A percentile compares a stretch with the other conserved stretches of the same genome.
These are phyloP conservation scores for Rhododendron mucronatum DNA, from an alignment of 148 eudicot species.

Conservation along the genomic window DNA sequence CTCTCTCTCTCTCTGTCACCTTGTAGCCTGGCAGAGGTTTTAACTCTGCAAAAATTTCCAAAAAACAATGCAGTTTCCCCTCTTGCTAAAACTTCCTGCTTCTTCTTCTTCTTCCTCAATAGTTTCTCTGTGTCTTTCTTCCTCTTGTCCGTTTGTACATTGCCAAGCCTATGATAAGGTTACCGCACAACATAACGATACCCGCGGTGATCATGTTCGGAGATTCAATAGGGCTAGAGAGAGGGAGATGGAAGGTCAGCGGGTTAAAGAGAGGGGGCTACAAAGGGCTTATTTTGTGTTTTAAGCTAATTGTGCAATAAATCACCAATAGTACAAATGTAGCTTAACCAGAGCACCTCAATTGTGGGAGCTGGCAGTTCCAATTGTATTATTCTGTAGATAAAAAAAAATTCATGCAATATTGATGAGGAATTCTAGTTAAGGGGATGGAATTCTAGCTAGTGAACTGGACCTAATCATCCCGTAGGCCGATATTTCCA, in stretches of 20 bases:
- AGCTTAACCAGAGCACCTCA: background rate
- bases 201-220: conserved; percentile 75
- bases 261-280: no score
- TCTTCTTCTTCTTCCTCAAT: conserved; percentile 1
- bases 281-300: no score
- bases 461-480: no score
- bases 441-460: no score
- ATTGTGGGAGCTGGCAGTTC: background rate
- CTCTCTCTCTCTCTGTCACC: background rate
- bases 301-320: no score
- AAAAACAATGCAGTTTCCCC: background rate
- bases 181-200: conserved; percentile 22
- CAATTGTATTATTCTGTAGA: background rate
- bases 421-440: background rate
- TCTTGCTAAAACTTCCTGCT: background rate
- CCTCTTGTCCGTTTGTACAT: conserved; percentile 8
- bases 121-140: background rate
- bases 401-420: background rate
- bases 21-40: background rate
- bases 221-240: conserved; percentile 43
- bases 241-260: no score
- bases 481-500: no score
- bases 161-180: conserved; percentile 17
- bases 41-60: background rate
- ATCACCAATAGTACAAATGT: background rate